Conservation (phyloP, 2,329 filamentous ascomycete genomes). For the Endocalyx cinctus region DNA sequence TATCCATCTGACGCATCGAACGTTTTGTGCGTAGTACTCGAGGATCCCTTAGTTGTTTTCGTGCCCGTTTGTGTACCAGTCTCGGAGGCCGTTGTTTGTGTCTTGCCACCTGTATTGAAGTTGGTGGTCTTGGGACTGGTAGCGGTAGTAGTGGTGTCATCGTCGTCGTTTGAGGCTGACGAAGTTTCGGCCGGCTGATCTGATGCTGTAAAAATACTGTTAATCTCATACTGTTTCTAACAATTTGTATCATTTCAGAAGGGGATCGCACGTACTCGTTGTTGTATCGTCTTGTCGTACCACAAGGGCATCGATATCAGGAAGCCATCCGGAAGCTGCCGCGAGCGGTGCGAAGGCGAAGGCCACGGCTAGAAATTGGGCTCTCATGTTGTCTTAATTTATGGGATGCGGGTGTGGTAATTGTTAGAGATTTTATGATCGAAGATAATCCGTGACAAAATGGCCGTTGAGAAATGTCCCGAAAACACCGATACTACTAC, state of each 20-base stretch:
- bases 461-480: too few species aligned
- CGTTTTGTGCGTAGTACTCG: conserved; percentile 29
- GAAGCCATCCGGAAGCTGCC: conserved; percentile 51
- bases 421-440: too few species aligned
- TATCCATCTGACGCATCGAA: conserved; percentile 43
- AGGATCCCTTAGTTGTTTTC: conserved; percentile 21
- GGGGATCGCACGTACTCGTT: conserved; percentile 19
- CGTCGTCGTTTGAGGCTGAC: conserved; percentile 11
- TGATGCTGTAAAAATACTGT: too few species aligned
- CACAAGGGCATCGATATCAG: conserved; percentile 47
- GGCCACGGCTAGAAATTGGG: conserved; percentile 44
- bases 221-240: too few species aligned
- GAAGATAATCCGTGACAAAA: too few species aligned
- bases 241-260: too few species aligned
- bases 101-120: conserved; percentile 35
- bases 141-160: conserved; percentile 7
- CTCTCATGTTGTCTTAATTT: conserved; percentile 41
- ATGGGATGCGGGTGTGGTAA: conserved; percentile 18
- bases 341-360: conserved; percentile 47
- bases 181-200: conserved; percentile 3
- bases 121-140: conserved; percentile 29
- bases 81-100: conserved; percentile 20
- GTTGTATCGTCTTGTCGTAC: conserved; percentile 40
- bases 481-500: too few species aligned
- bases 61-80: conserved; percentile 22